These are phyloP conservation scores for Xylaria bambusicola DNA, from an alignment of 495 filamentous ascomycete genomes.

Conservation along the genomic window DNA sequence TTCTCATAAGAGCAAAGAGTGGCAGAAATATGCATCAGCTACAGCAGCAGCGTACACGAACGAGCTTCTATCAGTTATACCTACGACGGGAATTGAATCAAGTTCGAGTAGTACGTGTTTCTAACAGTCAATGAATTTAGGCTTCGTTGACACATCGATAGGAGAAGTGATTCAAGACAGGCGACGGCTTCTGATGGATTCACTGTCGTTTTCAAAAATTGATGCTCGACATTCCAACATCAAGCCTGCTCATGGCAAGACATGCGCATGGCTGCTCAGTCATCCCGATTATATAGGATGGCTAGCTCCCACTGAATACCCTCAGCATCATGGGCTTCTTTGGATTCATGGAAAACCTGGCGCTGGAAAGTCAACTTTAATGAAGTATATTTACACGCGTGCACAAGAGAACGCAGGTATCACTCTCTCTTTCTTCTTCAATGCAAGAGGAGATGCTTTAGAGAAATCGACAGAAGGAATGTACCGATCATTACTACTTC, in stretches of 20 bases:
- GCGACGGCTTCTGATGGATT: slow-evolving; percentile 38
- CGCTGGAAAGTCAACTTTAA: slow-evolving; percentile 56
- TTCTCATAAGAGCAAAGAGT: slow-evolving; percentile 35
- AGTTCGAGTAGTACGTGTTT: too few relatives aligned
- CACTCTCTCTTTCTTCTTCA: slow-evolving; percentile 52
- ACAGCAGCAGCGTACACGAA: slow-evolving; percentile 27
- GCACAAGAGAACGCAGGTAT: slow-evolving; percentile 12
- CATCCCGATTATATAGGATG: slow-evolving; percentile 47
- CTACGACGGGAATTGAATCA: too few relatives aligned
- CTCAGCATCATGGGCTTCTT: slow-evolving; percentile 44
- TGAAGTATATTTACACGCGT: slow-evolving; percentile 40
- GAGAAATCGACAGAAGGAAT: slow-evolving; percentile 56
- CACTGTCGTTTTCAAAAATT: slow-evolving; percentile 41
- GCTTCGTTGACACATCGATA: too few relatives aligned
- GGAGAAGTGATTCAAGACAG: too few relatives aligned
- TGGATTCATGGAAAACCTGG: slow-evolving; percentile 62
- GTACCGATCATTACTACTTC: slow-evolving; percentile 54
- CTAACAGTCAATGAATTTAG: too few relatives aligned
- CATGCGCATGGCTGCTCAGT: slow-evolving; percentile 54
- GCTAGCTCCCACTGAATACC: slow-evolving; percentile 41
- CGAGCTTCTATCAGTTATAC: slow-evolving; percentile 4
- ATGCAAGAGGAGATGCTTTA: slow-evolving; percentile 46
- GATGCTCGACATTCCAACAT: slow-evolving; percentile 41
- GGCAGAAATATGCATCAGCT: slow-evolving; percentile 36
- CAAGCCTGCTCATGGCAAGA: slow-evolving; percentile 41